Evolutionary conservation across 805 yeast genomes (phyloP).

Genomic region (Hemisphaericaspora nanyangensis): DNA sequence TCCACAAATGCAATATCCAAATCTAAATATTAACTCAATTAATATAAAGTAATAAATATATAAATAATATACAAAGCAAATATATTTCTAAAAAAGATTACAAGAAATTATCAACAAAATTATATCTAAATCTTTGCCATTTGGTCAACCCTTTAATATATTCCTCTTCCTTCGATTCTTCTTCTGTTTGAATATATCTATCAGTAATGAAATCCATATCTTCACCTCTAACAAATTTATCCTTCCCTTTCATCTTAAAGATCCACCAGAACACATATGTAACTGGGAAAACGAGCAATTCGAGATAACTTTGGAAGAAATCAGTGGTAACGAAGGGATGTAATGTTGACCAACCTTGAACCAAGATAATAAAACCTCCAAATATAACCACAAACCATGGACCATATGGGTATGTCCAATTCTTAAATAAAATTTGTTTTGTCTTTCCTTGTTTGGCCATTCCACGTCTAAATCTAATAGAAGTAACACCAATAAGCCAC

Average conservation of each 20-base stretch:
- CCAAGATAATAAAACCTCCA: slow-evolving; percentile 42
- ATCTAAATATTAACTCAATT: background rate
- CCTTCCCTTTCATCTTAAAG: slow-evolving; percentile 33
- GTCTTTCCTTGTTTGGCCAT: slow-evolving; percentile 40
- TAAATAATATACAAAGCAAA: background rate
- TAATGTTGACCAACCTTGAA: slow-evolving; percentile 52
- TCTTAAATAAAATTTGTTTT: slow-evolving; percentile 37
- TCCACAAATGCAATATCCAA: background rate
- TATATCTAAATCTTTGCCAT: slow-evolving; percentile 37
- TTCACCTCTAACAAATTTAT: slow-evolving; percentile 36
- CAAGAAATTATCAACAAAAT: slow-evolving; percentile 24
- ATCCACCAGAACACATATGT: slow-evolving; percentile 47
- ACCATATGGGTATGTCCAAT: slow-evolving; percentile 52
- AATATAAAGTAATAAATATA: background rate
- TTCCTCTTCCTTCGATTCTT: slow-evolving; percentile 41
- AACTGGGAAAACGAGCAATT: slow-evolving; percentile 44
- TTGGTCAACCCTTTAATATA: slow-evolving; percentile 39
- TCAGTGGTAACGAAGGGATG: slow-evolving; percentile 40
- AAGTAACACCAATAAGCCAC: slow-evolving; percentile 47
- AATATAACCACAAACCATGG: slow-evolving; percentile 44
- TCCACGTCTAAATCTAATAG: slow-evolving; percentile 48
- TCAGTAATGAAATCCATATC: slow-evolving; percentile 55
- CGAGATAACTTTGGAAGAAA: slow-evolving; percentile 46
- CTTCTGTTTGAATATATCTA: slow-evolving; percentile 46
- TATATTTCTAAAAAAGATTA: slow-evolving; percentile 9